Evolutionary conservation across 192 early-diverging fungal species (phyloP).

Genomic region (Oehlia diaphana): DNA sequence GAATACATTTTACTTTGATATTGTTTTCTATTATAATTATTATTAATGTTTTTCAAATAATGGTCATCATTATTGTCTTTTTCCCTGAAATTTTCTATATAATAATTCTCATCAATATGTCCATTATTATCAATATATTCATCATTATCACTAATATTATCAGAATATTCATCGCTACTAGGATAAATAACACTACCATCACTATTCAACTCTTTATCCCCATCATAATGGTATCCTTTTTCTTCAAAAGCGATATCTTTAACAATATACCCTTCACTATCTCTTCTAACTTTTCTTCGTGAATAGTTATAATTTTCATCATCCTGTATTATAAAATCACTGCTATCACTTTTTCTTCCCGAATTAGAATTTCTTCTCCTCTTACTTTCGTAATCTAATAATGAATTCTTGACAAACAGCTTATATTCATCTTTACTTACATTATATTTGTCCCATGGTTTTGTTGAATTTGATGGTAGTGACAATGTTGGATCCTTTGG

Average conservation of each 20-base stretch:
- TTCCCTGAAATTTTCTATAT: no score
- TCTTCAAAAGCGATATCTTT: conserved; percentile 27
- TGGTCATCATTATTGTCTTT: neutral
- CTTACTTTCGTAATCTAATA: neutral
- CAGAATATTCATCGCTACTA: conserved; percentile 13
- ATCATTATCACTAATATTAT: conserved; percentile 4
- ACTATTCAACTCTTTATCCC: neutral
- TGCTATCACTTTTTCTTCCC: neutral
- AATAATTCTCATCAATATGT: no score
- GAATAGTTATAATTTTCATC: neutral
- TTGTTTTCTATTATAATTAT: neutral
- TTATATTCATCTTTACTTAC: neutral
- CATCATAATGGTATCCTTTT: neutral
- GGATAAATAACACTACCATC: conserved; percentile 29
- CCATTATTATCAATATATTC: no score
- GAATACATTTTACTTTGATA: neutral
- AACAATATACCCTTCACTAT: conserved; percentile 24
- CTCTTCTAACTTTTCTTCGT: neutral
- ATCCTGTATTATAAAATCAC: neutral
- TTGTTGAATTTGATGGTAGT: conserved; percentile 4
- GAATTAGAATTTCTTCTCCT: neutral
- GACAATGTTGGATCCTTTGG: conserved; percentile 17
- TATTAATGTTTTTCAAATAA: conserved; percentile 8
- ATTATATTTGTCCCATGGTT: conserved; percentile 27
- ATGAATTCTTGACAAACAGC: neutral